These are phyloP conservation scores for Aspergillus arachidicola DNA, from an alignment of 2,329 filamentous ascomycete species.

Conservation along the genomic window DNA sequence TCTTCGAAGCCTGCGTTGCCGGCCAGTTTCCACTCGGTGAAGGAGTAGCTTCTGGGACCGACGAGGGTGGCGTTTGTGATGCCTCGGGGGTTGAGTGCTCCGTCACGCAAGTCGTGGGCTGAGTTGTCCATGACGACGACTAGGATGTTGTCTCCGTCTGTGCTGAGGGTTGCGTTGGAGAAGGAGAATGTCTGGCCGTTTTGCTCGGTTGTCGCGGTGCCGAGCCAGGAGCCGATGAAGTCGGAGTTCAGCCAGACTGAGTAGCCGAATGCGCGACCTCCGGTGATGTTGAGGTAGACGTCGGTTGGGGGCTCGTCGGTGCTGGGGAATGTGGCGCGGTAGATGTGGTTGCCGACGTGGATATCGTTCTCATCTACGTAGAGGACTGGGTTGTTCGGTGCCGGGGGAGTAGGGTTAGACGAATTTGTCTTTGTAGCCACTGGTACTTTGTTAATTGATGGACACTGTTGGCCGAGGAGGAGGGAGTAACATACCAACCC, in stretches of 20 bases:
- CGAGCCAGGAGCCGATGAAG: slow-evolving; percentile 59
- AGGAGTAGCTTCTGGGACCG: slow-evolving; percentile 42
- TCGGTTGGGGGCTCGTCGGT: slow-evolving; percentile 27
- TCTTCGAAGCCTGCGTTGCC: slow-evolving; percentile 58
- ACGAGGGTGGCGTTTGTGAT: slow-evolving; percentile 52
- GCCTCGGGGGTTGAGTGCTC: slow-evolving; percentile 33
- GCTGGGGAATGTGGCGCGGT: slow-evolving; percentile 48
- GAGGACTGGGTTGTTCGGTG: slow-evolving; percentile 47
- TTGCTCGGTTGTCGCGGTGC: slow-evolving; percentile 31
- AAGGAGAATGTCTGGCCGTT: slow-evolving; percentile 50
- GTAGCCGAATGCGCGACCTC: slow-evolving; percentile 59
- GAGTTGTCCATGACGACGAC: slow-evolving; percentile 63
- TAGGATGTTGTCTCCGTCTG: slow-evolving; percentile 57
- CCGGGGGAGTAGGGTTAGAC: slow-evolving; percentile 43
- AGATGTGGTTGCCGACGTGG: slow-evolving; percentile 49
- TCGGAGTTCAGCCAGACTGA: slow-evolving; percentile 61
- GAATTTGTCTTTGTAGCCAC: slow-evolving; percentile 47
- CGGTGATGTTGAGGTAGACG: slow-evolving; percentile 54
- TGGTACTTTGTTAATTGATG: background rate
- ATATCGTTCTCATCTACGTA: slow-evolving; percentile 50
- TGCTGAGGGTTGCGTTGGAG: slow-evolving; percentile 49
- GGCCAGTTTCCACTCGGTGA: slow-evolving; percentile 61
- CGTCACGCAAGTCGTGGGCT: slow-evolving; percentile 33
- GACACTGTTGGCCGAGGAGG: background rate
- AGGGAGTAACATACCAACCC: slow-evolving; percentile 31